Evolutionary conservation across 768 basidiomycete genomes (phyloP).

Genomic region (Scleroderma bovista): DNA sequence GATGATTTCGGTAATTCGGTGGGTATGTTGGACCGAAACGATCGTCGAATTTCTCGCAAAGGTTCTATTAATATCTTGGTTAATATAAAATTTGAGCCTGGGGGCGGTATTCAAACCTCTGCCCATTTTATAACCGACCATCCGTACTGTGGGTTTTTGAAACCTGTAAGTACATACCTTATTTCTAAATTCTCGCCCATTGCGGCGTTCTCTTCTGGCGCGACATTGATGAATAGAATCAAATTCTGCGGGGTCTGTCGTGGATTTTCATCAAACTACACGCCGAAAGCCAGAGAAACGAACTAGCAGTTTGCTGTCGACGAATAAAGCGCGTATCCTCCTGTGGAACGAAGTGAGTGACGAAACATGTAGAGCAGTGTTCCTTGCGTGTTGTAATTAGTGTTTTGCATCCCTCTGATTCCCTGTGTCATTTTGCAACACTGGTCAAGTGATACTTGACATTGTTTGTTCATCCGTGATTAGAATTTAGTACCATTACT

Average conservation of each 20-base stretch:
- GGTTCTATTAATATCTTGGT: slow-evolving; percentile 64
- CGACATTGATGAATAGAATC: slow-evolving; percentile 79
- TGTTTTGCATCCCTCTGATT: no score
- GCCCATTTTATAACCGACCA: slow-evolving; percentile 77
- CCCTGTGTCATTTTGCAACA: no score
- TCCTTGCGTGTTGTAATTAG: no score
- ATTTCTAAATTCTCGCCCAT: slow-evolving; percentile 91
- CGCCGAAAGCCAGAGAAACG: slow-evolving; percentile 86
- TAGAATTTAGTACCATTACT: no score
- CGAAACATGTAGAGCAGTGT: no score
- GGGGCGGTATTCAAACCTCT: slow-evolving; percentile 47
- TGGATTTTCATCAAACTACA: slow-evolving; percentile 90
- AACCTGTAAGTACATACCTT: no score
- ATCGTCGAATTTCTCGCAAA: slow-evolving; percentile 88
- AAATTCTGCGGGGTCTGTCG: slow-evolving; percentile 78
- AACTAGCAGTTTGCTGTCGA: slow-evolving; percentile 70
- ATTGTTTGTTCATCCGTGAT: no score
- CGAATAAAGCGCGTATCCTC: slow-evolving; percentile 66
- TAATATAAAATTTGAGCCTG: slow-evolving; percentile 6
- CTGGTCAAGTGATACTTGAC: no score
- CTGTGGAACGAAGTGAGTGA: slow-evolving; percentile 64
- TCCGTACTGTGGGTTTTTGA: slow-evolving; percentile 74
- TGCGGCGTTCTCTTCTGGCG: slow-evolving; percentile 81
- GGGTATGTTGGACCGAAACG: slow-evolving; percentile 82
- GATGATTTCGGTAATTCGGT: slow-evolving; percentile 85